Evolutionary conservation across 2,329 filamentous ascomycete genomes (phyloP).

Genomic region (Thermoascus crustaceus): DNA sequence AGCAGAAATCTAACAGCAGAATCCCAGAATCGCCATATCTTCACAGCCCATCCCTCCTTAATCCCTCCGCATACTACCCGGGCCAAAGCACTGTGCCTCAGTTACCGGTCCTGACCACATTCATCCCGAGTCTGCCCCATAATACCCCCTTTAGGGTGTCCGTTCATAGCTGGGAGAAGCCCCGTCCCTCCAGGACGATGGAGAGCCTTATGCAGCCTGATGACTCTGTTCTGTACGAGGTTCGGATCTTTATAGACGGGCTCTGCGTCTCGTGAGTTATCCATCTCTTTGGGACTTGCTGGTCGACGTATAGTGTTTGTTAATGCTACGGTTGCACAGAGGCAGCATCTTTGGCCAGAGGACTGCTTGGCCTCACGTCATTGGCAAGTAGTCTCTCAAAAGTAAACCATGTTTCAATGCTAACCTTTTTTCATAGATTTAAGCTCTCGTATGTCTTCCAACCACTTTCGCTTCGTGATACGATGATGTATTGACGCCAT

Average conservation of each 20-base stretch:
- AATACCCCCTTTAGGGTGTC: conserved; percentile 61
- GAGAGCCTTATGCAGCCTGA: conserved; percentile 49
- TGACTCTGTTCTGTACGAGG: conserved; percentile 54
- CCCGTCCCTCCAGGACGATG: conserved; percentile 51
- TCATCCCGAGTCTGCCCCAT: conserved; percentile 56
- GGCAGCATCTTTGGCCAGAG: conserved; percentile 48
- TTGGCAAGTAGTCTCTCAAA: conserved; percentile 33
- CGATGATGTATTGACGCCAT: conserved; percentile 7
- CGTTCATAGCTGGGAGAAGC: conserved; percentile 63
- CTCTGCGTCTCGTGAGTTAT: conserved; percentile 50
- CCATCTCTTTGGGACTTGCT: too few relatives aligned
- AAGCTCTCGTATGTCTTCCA: conserved; percentile 24
- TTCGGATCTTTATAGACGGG: conserved; percentile 62
- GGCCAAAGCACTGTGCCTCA: conserved; percentile 23
- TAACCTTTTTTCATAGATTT: conserved; percentile 19
- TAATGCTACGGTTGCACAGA: conserved; percentile 26
- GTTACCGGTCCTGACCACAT: conserved; percentile 62
- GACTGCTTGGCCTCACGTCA: conserved; percentile 46
- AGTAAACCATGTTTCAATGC: conserved; percentile 3
- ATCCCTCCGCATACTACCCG: conserved; percentile 16
- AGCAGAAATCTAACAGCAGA: conserved; percentile 1
- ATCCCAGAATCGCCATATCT: conserved; percentile 45
- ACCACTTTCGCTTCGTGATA: conserved; percentile 33
- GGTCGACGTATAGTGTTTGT: too few relatives aligned
- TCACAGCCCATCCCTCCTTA: conserved; percentile 36